phyloP scores from a whole-genome alignment of 805 yeast species.

The Teunomyces funiuensis region DNA sequence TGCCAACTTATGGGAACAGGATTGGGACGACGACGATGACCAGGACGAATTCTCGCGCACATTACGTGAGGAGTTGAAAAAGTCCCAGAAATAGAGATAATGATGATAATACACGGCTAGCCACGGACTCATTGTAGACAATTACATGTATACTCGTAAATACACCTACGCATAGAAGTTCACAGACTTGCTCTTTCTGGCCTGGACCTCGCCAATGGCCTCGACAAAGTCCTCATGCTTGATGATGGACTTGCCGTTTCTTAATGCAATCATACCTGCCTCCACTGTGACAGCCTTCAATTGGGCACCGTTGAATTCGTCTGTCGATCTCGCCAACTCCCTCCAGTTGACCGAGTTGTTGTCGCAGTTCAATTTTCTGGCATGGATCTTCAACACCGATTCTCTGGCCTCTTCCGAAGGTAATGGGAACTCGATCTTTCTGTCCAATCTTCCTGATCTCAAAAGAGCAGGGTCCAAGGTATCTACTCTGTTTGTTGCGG shows the following conservation, averaged over 20 bases:
- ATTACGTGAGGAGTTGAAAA: constrained; percentile 51
- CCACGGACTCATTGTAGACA: neutral
- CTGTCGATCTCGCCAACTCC: constrained; percentile 96
- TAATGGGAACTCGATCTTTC: constrained; percentile 97
- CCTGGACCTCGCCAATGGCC: constrained; percentile 97
- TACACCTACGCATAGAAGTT: constrained; percentile 81
- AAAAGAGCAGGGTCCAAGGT: constrained; percentile 96
- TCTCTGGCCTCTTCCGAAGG: constrained; percentile 98
- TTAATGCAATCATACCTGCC: constrained; percentile 98
- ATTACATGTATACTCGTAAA: neutral
- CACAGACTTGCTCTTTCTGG: constrained; percentile 91
- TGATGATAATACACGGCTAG: constrained; percentile 1
- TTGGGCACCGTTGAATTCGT: constrained; percentile 98
- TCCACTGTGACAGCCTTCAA: constrained; percentile 98
- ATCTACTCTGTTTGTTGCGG: constrained; percentile 99
- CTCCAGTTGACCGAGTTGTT: constrained; percentile 89
- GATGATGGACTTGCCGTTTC: constrained; percentile 88
- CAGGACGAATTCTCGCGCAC: constrained; percentile 83
- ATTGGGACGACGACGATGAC: constrained; percentile 95
- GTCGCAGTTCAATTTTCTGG: constrained; percentile 94
- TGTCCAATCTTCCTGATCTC: constrained; percentile 97
- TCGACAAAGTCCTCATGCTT: constrained; percentile 98
- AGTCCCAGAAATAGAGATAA: constrained; percentile 11
- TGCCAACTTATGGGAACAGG: constrained; percentile 87
- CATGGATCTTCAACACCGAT: constrained; percentile 93